Conservation (phyloP, 1,284 basidiomycete genomes). For the Limonomyces culmigenus region DNA sequence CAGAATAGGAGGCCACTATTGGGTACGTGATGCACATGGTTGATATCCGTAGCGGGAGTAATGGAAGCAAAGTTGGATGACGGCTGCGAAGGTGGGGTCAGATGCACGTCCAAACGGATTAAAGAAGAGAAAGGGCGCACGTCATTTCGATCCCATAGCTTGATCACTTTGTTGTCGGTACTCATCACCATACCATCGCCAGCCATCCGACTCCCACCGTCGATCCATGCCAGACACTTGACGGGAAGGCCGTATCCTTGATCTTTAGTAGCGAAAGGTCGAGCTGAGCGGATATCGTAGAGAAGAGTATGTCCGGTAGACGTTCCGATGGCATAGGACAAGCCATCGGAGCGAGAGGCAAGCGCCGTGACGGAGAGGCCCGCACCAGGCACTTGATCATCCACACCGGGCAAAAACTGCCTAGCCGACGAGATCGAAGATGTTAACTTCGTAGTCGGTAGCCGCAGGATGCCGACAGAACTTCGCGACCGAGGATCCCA, state of each 20-base stretch:
- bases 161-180: slow-evolving; percentile 88
- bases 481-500: slow-evolving; percentile 90
- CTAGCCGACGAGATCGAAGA: slow-evolving; percentile 15
- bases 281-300: slow-evolving; percentile 82
- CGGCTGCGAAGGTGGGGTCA: slow-evolving; percentile 28
- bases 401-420: slow-evolving; percentile 22
- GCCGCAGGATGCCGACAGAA: slow-evolving; percentile 58
- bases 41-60: slow-evolving; percentile 77
- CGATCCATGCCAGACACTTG: slow-evolving; percentile 79
- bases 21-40: slow-evolving; percentile 79
- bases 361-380: slow-evolving; percentile 70
- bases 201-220: slow-evolving; percentile 68
- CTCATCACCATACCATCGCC: slow-evolving; percentile 80
- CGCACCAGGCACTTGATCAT: slow-evolving; percentile 11
- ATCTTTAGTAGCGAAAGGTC: slow-evolving; percentile 82
- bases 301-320: slow-evolving; percentile 88
- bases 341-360: slow-evolving; percentile 70
- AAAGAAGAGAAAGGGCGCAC: slow-evolving; percentile 26
- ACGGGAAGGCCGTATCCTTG: slow-evolving; percentile 94
- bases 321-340: slow-evolving; percentile 90
- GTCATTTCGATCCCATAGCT: slow-evolving; percentile 81
- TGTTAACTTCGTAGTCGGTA: slow-evolving; percentile 48
- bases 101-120: not conserved
- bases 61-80: slow-evolving; percentile 83
- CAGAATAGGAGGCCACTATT: slow-evolving; percentile 74